Base-by-base conservation (phyloP, 352 stramenopile species). In the Phytophthora palmivora region DNA sequence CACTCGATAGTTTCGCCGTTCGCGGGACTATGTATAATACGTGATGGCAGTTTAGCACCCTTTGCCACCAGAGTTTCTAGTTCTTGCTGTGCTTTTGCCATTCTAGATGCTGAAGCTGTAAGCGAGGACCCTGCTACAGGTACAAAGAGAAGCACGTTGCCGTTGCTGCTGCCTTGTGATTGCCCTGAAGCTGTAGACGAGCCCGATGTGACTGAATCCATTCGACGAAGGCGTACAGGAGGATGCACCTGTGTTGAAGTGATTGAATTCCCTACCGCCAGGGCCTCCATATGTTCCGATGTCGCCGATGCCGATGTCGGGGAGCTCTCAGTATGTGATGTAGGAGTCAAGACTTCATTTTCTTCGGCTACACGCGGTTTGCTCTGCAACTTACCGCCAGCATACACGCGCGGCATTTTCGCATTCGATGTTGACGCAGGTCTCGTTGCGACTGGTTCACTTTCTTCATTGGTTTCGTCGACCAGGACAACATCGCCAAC, bases 81-180 rank as follows among this genome's bases (percentile, higher is more conserved):
- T 46, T 92, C 82, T 21, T 85, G 67, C 49, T 84, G 81, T 4
- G 84, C 86, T 8, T 76, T 65, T 24, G 68, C 61, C 22, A 92
- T 72, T 45, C 89, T 91, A 16, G 54, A 69, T 34, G 88, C 81
- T 6, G 82, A 92, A 8, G 82, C 71, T 22, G 79, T 83, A 49
- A 93, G 83, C 11, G 78, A 78, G 4, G 86, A 93, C 2, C 82
- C 82, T 19, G 80, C 79, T 0, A 78, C 79, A 8, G 82, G 76
- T 15, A 92, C 80, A 53, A 94, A 92, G 12, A 94, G 69, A 32
- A 92, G 44, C 3, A 94, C 79, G 37, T 94, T 92, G 22, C 69
- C 52, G 15, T 34, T 58, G 11, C 24, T 73, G 32, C 38, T 81
- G n/a, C 67, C 37, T 10, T 69, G 64, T 4, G 75, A 63, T 14